A percentile compares a stretch with the other conserved stretches of the same genome.
phyloP scores from a whole-genome alignment of 805 yeast species.

The Saccharomycopsis sp. region DNA sequence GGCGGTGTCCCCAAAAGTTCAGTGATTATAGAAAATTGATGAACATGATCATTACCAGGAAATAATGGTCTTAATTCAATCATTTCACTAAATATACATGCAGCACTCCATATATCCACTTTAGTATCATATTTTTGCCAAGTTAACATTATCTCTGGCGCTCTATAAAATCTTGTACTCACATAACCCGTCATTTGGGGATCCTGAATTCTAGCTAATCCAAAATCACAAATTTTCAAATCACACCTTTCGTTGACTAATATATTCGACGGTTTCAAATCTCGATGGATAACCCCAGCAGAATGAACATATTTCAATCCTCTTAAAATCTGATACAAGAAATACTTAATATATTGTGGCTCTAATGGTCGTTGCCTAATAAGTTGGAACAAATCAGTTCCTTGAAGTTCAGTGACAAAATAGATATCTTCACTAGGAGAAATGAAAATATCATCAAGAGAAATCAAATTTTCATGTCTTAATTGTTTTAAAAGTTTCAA shows the following conservation, averaged over 20 bases:
- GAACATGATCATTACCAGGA: constrained; percentile 98
- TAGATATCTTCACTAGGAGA: constrained; percentile 93
- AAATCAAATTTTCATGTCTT: constrained; percentile 89
- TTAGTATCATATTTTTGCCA: constrained; percentile 98
- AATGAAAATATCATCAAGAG: constrained; percentile 87
- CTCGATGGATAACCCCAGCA: constrained; percentile 89
- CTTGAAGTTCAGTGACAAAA: constrained; percentile 94
- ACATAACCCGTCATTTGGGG: constrained; percentile 99
- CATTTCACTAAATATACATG: constrained; percentile 96
- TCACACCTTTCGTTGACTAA: constrained; percentile 87
- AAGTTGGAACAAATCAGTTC: constrained; percentile 90
- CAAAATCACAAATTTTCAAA: constrained; percentile 87
- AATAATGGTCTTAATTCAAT: constrained; percentile 93
- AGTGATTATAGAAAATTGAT: constrained; percentile 94
- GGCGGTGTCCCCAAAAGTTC: constrained; percentile 97
- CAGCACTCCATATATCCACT: constrained; percentile 97
- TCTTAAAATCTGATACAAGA: constrained; percentile 86
- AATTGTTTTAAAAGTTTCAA: constrained; percentile 87
- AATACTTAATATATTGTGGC: constrained; percentile 94
- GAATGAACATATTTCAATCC: constrained; percentile 87
- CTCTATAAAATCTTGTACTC: constrained; percentile 90
- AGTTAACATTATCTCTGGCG: constrained; percentile 97
- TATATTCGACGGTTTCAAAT: constrained; percentile 78
- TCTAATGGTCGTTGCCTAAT: constrained; percentile 91
- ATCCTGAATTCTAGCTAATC: constrained; percentile 93